Conservation (phyloP, 345 rosid species). For the Raphanus sativus region DNA sequence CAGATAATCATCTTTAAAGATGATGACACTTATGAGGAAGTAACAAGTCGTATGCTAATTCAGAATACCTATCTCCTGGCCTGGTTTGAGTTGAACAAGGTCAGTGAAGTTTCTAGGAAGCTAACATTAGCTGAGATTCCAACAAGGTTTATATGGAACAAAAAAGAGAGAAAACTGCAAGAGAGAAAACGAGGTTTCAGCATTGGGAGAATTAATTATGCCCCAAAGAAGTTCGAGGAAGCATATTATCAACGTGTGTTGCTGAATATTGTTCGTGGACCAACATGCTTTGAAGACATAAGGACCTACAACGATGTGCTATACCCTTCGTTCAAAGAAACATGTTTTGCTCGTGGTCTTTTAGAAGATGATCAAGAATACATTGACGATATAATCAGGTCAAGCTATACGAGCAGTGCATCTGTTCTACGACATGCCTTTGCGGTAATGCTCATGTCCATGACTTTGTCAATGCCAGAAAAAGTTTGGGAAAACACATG, state of each 20-base stretch:
- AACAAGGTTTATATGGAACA: not conserved
- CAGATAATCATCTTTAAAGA: not conserved
- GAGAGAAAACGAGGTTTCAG: not conserved
- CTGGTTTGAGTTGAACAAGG: not conserved
- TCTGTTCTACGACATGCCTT: not conserved
- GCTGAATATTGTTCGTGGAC: not conserved
- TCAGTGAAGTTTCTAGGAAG: not conserved
- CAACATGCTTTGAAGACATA: not conserved
- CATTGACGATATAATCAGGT: not conserved
- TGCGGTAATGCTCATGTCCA: not conserved
- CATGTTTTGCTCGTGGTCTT: not conserved
- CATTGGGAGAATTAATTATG: not conserved
- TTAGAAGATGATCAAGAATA: not conserved
- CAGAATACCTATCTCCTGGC: not conserved
- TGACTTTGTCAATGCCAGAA: not conserved
- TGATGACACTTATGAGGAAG: not conserved
- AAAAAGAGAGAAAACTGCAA: not conserved
- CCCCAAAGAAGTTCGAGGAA: not conserved
- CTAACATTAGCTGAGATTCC: not conserved
- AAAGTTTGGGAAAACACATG: not conserved
- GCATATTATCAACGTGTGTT: not conserved
- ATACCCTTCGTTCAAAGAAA: not conserved
- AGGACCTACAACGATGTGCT: not conserved
- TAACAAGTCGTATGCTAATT: not conserved
- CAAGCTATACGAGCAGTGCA: not conserved